Percentiles rank a stretch among this genome's conserved stretches.
Evolutionary conservation across 148 eudicot genomes (phyloP).

Genomic region (Camellia japonica): DNA sequence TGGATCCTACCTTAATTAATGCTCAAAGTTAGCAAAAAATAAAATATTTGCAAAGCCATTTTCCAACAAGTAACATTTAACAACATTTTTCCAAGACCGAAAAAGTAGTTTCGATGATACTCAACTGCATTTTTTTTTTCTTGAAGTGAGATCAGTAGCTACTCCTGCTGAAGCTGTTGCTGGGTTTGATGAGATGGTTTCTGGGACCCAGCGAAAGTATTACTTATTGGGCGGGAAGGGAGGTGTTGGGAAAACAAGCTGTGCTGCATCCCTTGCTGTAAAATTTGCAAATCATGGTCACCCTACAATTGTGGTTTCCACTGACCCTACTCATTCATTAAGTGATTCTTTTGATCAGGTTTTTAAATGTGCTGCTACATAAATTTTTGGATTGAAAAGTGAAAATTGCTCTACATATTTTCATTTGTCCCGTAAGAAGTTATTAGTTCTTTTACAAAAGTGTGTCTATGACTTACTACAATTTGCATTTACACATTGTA

Average conservation of each 20-base stretch:
- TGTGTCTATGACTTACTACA: background rate
- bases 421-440: too few species aligned
- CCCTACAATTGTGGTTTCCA: slow-evolving; percentile 74
- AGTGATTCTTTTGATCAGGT: slow-evolving; percentile 88
- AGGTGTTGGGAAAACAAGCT: slow-evolving; percentile 75
- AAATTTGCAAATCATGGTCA: slow-evolving; percentile 77
- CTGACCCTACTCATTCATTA: slow-evolving; percentile 84
- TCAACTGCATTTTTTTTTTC: background rate
- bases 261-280: slow-evolving; percentile 82
- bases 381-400: background rate
- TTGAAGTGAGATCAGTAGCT: slow-evolving; percentile 47
- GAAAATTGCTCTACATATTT: background rate
- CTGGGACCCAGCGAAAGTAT: slow-evolving; percentile 60
- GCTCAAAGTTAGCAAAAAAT: too few species aligned
- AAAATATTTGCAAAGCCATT: too few species aligned
- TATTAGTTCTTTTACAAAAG: background rate
- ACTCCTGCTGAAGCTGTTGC: slow-evolving; percentile 40
- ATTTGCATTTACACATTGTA: background rate
- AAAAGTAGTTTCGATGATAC: background rate
- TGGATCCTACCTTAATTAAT: too few species aligned
- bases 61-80: background rate
- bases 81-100: background rate
- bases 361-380: background rate
- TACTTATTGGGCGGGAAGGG: slow-evolving; percentile 85
- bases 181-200: slow-evolving; percentile 58